Base-by-base conservation (phyloP, 306 rosid species). In the Acmispon strigosus region DNA sequence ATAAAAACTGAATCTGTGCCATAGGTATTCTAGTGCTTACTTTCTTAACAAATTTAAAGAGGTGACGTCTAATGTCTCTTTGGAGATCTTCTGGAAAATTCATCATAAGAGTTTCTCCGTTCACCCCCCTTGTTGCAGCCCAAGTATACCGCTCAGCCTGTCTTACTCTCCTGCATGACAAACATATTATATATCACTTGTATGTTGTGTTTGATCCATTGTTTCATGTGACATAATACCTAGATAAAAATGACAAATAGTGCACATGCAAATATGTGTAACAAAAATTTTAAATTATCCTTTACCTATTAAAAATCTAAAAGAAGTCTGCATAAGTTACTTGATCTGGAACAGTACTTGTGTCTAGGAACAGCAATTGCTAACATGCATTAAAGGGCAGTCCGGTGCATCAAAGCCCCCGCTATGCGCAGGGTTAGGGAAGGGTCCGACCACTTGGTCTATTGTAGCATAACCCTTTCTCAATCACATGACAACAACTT, bases 51-150 rank as follows among this genome's bases (percentile, higher is more conserved):
- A 55, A 56, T 47, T 75, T 34, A 32, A 85, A 91, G 43, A 91
- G 87, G 85, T 91, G 96, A 14, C 91, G 91, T 70, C 96, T 84
- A 74, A 89, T 87, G 73, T 87, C 90, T 60, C 84, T 85, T 73
- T 85, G 97, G 45, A 91, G 87, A 80, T 91, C 96, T 75, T 91
- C 96, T 0, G 96, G 94, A 76, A 90, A 78, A 81, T 83, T 74
- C 77, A 81, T 90, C 77, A 88, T 69, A 75, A 84, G 89, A 27
- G 51, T 50, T 79, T 88, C 94, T 76, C 84, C 96, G 78, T 90
- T 86, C 65, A 88, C 96, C 2, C 96, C 96, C 81, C 96, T 84
- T 32, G 96, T 88, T 10, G 96, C 93, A 44, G 90, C 91, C 96
- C 96, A 90, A 16, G 29, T 83, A 62, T 81, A 90, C 41, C 92